phyloP scores from a whole-genome alignment of 768 basidiomycete species.

The Rhodotorula paludigena region DNA sequence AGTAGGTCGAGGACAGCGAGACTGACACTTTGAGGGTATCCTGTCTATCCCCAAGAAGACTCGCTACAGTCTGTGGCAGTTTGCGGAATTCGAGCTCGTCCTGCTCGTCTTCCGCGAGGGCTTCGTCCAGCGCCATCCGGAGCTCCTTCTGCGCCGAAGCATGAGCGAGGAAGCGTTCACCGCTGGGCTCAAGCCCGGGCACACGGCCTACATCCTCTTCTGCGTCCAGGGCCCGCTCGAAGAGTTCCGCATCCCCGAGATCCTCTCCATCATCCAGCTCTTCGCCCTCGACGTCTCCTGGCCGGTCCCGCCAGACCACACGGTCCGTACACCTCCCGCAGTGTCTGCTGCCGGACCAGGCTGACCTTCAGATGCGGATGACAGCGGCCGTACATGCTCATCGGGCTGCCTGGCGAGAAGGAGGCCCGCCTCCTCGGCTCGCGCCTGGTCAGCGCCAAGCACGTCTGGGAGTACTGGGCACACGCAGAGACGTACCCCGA shows the following conservation, averaged over 20 bases:
- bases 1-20: too few relatives aligned
- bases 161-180: not conserved
- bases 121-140: not conserved
- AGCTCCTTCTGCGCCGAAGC: too few relatives aligned
- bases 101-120: not conserved
- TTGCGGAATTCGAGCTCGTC: not conserved
- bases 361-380: not conserved
- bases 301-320: slow-evolving; percentile 18
- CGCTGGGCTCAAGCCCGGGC: not conserved
- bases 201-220: slow-evolving; percentile 2
- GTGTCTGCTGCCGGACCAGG: not conserved
- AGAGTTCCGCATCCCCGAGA: slow-evolving; percentile 32
- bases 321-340: slow-evolving; percentile 1
- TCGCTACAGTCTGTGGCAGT: not conserved
- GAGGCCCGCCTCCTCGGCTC: slow-evolving; percentile 68
- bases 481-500: slow-evolving; percentile 55
- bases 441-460: slow-evolving; percentile 82
- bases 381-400: slow-evolving; percentile 65
- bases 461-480: slow-evolving; percentile 44
- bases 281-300: slow-evolving; percentile 15
- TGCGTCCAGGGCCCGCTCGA: slow-evolving; percentile 23
- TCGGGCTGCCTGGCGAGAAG: slow-evolving; percentile 64
- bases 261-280: slow-evolving; percentile 18
- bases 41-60: too few relatives aligned
- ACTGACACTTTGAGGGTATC: too few relatives aligned